Evolutionary conservation across 805 yeast species (phyloP).

Genomic region (Zygoascus bituminiphila): DNA sequence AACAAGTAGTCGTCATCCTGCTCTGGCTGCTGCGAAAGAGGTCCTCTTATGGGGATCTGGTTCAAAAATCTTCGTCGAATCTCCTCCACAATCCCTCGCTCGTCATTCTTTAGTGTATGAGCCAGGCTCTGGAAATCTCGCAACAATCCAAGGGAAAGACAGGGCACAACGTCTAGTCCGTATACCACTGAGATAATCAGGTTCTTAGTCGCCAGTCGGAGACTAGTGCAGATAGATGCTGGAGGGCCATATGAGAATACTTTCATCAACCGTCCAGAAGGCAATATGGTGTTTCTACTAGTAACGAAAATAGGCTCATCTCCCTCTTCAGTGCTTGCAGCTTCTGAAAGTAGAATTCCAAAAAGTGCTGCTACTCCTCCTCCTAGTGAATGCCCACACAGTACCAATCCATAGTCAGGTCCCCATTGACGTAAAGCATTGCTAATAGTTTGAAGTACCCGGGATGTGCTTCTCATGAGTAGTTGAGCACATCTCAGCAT

Average conservation of each 20-base stretch:
- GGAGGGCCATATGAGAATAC: conserved; percentile 30
- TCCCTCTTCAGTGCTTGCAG: background rate
- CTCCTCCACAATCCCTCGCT: conserved; percentile 21
- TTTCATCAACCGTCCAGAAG: conserved; percentile 24
- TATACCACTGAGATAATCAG: conserved; percentile 27
- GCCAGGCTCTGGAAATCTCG: conserved; percentile 27
- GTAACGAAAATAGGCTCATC: conserved; percentile 17
- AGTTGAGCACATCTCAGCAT: conserved; percentile 26
- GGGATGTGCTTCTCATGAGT: conserved; percentile 18
- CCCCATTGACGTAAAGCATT: conserved; percentile 23
- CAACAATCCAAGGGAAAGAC: conserved; percentile 27
- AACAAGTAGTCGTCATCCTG: conserved; percentile 23
- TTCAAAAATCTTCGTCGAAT: conserved; percentile 21
- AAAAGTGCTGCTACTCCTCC: conserved; percentile 29
- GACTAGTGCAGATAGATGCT: conserved; percentile 22
- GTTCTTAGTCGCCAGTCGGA: conserved; percentile 20
- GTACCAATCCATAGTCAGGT: conserved; percentile 25
- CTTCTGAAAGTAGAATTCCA: conserved; percentile 22
- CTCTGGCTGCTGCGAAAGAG: conserved; percentile 14
- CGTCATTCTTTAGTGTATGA: conserved; percentile 20
- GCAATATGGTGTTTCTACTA: conserved; percentile 16
- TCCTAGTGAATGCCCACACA: conserved; percentile 31
- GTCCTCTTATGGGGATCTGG: conserved; percentile 21
- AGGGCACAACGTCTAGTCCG: conserved; percentile 29
- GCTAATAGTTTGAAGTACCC: conserved; percentile 23